Percentiles rank a stretch among this genome's conserved stretches.
These are phyloP conservation scores for Cladosporium sphaerospermum DNA, from an alignment of 2,329 filamentous ascomycete species.

Conservation along the genomic window DNA sequence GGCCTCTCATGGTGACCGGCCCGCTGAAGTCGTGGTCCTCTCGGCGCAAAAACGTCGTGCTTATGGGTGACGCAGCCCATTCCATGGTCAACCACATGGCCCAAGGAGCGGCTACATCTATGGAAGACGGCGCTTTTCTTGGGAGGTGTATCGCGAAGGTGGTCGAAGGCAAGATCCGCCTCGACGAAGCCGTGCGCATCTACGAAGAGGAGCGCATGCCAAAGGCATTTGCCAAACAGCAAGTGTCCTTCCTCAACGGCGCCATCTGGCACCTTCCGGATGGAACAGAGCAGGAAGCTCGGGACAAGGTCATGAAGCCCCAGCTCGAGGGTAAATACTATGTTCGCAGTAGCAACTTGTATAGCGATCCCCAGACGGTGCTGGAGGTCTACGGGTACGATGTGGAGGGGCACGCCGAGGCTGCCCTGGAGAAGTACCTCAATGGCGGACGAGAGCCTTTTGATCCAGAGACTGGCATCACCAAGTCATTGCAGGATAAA, in stretches of 20 bases:
- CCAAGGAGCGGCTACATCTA: constrained; percentile 40
- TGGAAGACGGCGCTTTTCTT: constrained; percentile 41
- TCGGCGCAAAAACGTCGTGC: constrained; percentile 36
- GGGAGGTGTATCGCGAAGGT: constrained; percentile 34
- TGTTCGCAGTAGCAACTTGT: constrained; percentile 35
- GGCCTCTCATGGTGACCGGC: constrained; percentile 41
- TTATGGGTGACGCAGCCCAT: constrained; percentile 42
- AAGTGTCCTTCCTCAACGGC: constrained; percentile 37
- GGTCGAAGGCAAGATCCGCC: constrained; percentile 28
- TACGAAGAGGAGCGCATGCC: constrained; percentile 40
- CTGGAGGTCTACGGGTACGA: constrained; percentile 38
- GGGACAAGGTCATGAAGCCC: constrained; percentile 33
- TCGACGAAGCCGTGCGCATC: constrained; percentile 32
- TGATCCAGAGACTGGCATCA: constrained; percentile 29
- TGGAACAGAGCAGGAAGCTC: constrained; percentile 28
- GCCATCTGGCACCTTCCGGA: constrained; percentile 32
- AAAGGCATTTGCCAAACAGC: constrained; percentile 38
- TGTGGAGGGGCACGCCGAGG: constrained; percentile 33
- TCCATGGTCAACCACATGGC: constrained; percentile 41
- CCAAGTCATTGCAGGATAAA: constrained; percentile 24
- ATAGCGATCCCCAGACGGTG: constrained; percentile 34
- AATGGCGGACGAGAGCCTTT: constrained; percentile 20
- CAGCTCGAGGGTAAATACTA: constrained; percentile 33
- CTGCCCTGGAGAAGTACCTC: constrained; percentile 25
- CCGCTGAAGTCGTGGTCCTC: constrained; percentile 39